These are phyloP conservation scores for Pilaira anomala DNA, from an alignment of 192 early-diverging fungal species.

Conservation along the genomic window DNA sequence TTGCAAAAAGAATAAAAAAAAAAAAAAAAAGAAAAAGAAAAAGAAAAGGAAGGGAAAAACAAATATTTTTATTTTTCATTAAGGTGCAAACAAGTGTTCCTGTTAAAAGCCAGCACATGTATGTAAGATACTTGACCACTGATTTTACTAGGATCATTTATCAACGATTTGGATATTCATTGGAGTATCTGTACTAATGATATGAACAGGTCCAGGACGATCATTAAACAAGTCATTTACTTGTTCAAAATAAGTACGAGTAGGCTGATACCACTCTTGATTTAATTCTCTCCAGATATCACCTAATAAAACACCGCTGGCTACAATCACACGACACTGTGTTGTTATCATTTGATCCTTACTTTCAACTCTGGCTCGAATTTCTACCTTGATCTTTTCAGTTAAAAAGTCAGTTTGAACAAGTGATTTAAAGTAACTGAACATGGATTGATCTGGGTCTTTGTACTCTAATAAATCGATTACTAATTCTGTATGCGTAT, in stretches of 20 bases:
- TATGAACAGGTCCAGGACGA: conserved; percentile 26
- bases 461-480: conserved; percentile 45
- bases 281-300: conserved; percentile 42
- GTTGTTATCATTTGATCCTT: conserved; percentile 38
- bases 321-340: conserved; percentile 40
- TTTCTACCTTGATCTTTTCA: conserved; percentile 40
- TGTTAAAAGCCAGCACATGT: no score
- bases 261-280: conserved; percentile 42
- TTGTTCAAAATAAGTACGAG: conserved; percentile 33
- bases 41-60: no score
- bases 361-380: conserved; percentile 43
- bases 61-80: no score
- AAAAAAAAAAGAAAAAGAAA: no score
- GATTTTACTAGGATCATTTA: no score
- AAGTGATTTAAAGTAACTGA: conserved; percentile 40
- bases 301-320: conserved; percentile 38
- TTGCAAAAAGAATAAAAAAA: no score
- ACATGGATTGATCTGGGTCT: conserved; percentile 44
- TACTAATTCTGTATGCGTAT: conserved; percentile 41
- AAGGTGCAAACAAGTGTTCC: no score
- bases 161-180: conserved; percentile 4
- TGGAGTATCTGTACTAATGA: conserved; percentile 27
- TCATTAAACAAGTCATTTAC: conserved; percentile 36
- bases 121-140: no score
- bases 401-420: conserved; percentile 36